Base-by-base conservation (phyloP, 495 filamentous ascomycete genomes). In the Elaphomyces granulatus region DNA sequence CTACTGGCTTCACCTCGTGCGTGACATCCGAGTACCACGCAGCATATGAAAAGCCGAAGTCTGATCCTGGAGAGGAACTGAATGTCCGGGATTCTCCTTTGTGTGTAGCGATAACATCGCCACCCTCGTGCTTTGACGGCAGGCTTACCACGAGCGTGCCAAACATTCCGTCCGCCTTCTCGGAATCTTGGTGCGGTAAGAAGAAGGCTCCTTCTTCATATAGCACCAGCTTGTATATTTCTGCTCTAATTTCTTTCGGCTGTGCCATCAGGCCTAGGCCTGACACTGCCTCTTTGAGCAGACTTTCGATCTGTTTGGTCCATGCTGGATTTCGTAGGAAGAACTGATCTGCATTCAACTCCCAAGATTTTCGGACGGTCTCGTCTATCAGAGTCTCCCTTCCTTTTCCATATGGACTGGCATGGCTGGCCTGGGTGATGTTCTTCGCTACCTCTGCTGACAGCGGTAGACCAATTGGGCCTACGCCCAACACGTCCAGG, bases 151-250 rank as follows among this genome's bases (percentile, higher is more conserved):
- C 66, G 14, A 76, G 52, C 0, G 72, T 76, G 15, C 59, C 72
- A 46, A 77, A 75, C 64, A 77, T 72, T 2, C 68, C 64, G 10
- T 64, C 59, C 1, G 55, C 55, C 41, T 76, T 75, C 43, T 75
- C 70, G 0, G 66, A 63, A 47, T 77, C 72, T 41, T 58, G 61
- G 46, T 74, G 69, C 10, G 59, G 41, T 20, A 70, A 67, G 49
- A 73, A 74, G 41, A 70, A 60, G 1, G 69, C 67, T 0, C 69
- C 72, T 40, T 67, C 43, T 40, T 72, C 70, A 50, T 77, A 75
- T 3, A 78, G 40, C 9, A 74, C 50, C 46, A 75, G 46, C 45
- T 76, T 78, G 56, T 77, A 66, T 1, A 66, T 51, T 41, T 74
- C 55, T 3, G 64, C 68, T 2, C 38, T 43, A 28, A 51, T 40